Base-by-base conservation (phyloP, 2,329 filamentous ascomycete genomes). In the Aspergillus oerlinghausenensis region DNA sequence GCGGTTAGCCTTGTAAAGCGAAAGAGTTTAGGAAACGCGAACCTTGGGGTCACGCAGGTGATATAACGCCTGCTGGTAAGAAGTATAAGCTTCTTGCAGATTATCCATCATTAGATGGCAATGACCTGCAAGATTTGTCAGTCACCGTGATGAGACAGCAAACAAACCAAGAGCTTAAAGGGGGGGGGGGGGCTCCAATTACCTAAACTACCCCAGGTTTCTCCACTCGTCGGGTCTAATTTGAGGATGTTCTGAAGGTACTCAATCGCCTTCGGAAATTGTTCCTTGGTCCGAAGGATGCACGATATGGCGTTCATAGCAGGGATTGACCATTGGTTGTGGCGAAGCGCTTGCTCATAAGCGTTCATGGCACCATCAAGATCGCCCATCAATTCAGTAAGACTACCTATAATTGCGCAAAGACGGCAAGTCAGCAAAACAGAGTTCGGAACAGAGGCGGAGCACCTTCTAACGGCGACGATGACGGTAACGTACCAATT, bases 81-180 rank as follows among this genome's bases (percentile, higher is more conserved):
- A 92, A 32, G 90, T 90, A 69, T 99, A 99, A 0, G 94, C 94
- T 70, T 97, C 92, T 75, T 97, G 94, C 35, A 97, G 78, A 68
- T 97, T 93, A 70, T 99, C 94, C 84, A 96, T 96, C 94, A 99
- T 99, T 26, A 99, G 81, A 72, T 93, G 96, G 77, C 94, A 97
- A 73, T 97, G 94, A n/a, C 94, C 91, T 93, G 65, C 14, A 51
- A 54, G 26, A 25, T 63, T 66, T 45, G 65, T 63, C 51, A 61
- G 55, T 50, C 6, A 35, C 21, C 25, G n/a, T 28, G 29, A 26
- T 40, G 26, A 45, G 14, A 32, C 9, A 38, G 11, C 17, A 29
- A 4, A 38, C 17, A 49, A 19, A 35, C 7, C 10, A 35, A 19
- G 28, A 4, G 4, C 25, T 28, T 21, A 51, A 32, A 50, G 8